Evolutionary conservation across 805 yeast genomes (phyloP), one percentile per base, ranked within the genome.

Genomic region (Candida nanaspora): DNA sequence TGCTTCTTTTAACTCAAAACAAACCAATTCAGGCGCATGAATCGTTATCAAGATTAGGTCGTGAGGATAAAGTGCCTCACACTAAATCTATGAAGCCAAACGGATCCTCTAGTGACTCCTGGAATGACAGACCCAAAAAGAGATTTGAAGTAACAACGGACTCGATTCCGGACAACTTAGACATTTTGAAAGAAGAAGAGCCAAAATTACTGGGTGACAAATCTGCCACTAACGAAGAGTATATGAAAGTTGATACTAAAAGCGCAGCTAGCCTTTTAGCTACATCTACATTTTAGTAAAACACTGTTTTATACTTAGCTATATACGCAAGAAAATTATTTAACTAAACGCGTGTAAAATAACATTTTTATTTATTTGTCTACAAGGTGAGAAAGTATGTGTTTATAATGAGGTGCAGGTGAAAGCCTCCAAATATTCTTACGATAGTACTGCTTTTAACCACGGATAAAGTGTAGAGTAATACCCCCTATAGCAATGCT

Each of bases 221-320:
- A 13, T 52, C 46, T 1, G 52, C 41, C 14, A 44, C 43, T 6
- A 56, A 51, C 5, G 54, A 45, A 4, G 53, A 43, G 15, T 63
- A 62, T 30, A 63, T 66, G 3, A 66, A 63, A 5, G 74, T 87
- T 5, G 91, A 86, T 60, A 94, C 96, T 0, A 78, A 76, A 45
- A 80, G 79, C 51, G 98, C 96, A 1, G 97, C 96, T 0, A 68
- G 77, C 28, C 51, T 91, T 32, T 67, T 89, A 22, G 95, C 96
- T 1, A 80, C 79, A 4, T 78, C 91, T 2, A 78, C 86, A 4
- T 85, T 85, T 50, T 79, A 58, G 41, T 4, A 11, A 23, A n/a
- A n/a, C n/a, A n/a, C n/a, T n/a, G n/a, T n/a, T n/a, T n/a, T n/a
- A n/a, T n/a, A n/a, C n/a, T n/a, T n/a, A n/a, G n/a, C n/a, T n/a